These are phyloP conservation scores for Penicillium maclennaniae DNA, from an alignment of 495 filamentous ascomycete species.

Conservation along the genomic window DNA sequence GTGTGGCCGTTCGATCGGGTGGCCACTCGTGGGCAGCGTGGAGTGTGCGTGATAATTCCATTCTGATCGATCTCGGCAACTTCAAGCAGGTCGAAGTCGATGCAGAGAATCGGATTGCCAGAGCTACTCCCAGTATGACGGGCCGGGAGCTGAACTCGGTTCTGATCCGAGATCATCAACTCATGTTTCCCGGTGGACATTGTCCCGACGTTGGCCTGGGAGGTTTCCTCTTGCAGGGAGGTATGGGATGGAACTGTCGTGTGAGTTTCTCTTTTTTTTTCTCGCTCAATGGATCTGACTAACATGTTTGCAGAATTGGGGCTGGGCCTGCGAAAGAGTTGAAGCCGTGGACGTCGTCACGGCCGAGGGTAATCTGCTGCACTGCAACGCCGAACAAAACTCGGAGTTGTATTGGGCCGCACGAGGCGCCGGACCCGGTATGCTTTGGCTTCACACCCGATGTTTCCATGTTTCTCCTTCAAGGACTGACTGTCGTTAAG, in stretches of 20 bases:
- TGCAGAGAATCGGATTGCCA: slow-evolving; percentile 24
- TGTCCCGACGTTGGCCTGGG: slow-evolving; percentile 56
- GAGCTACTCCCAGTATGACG: slow-evolving; percentile 43
- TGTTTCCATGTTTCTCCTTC: too few species aligned
- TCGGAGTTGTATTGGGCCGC: too few species aligned
- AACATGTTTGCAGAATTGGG: slow-evolving; percentile 40
- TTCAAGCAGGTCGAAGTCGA: slow-evolving; percentile 35
- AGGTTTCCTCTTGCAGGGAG: slow-evolving; percentile 52
- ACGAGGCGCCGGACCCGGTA: too few species aligned
- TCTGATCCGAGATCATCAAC: slow-evolving; percentile 25
- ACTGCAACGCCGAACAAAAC: too few species aligned
- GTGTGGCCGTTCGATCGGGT: slow-evolving; percentile 50
- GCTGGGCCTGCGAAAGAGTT: slow-evolving; percentile 52
- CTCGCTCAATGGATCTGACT: background rate
- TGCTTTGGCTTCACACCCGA: too few species aligned
- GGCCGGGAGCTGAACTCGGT: slow-evolving; percentile 39
- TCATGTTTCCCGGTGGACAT: slow-evolving; percentile 51
- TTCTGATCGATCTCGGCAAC: slow-evolving; percentile 47
- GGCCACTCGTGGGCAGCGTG: slow-evolving; percentile 53
- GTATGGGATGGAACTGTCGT: slow-evolving; percentile 54
- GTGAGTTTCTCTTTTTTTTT: slow-evolving; percentile 10
- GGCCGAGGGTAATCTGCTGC: slow-evolving; percentile 26
- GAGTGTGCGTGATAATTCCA: slow-evolving; percentile 47
- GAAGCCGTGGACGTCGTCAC: slow-evolving; percentile 48
- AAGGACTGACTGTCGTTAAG: too few species aligned